Percentiles rank a stretch among this genome's conserved stretches.
These are phyloP conservation scores for Hyphodiscus hymeniophilus DNA, from an alignment of 495 filamentous ascomycete genomes.

Conservation along the genomic window DNA sequence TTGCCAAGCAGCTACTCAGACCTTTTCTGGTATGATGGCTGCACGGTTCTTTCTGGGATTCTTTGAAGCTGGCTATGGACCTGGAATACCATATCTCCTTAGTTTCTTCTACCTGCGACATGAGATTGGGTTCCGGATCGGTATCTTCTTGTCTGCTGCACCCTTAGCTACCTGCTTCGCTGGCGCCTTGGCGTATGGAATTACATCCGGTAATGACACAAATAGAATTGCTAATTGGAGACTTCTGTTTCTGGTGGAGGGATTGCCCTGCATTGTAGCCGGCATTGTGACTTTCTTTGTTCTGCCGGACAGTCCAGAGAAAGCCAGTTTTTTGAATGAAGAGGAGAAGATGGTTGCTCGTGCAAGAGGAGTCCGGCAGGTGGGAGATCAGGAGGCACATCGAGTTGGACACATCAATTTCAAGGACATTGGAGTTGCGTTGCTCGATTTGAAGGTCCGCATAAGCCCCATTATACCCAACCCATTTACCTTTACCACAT, in stretches of 20 bases:
- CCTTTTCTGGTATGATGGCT: slow-evolving; percentile 58
- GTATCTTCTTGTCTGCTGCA: slow-evolving; percentile 68
- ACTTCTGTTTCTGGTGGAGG: slow-evolving; percentile 77
- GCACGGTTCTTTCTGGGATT: slow-evolving; percentile 59
- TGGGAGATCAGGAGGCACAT: slow-evolving; percentile 39
- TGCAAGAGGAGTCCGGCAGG: slow-evolving; percentile 52
- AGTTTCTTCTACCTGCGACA: slow-evolving; percentile 78
- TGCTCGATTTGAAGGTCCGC: slow-evolving; percentile 53
- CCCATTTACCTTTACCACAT: neutral
- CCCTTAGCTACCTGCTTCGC: slow-evolving; percentile 80
- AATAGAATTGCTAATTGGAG: slow-evolving; percentile 62
- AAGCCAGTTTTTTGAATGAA: slow-evolving; percentile 59
- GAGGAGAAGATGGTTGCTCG: slow-evolving; percentile 65
- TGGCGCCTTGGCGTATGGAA: slow-evolving; percentile 74
- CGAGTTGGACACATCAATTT: slow-evolving; percentile 45
- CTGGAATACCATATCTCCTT: slow-evolving; percentile 64
- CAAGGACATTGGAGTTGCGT: slow-evolving; percentile 48
- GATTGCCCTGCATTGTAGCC: slow-evolving; percentile 61
- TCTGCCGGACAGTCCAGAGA: slow-evolving; percentile 63
- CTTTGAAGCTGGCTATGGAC: slow-evolving; percentile 62
- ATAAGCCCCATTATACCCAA: slow-evolving; percentile 8
- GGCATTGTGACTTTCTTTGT: slow-evolving; percentile 57
- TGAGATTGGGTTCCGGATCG: slow-evolving; percentile 69
- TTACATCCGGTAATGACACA: slow-evolving; percentile 57
- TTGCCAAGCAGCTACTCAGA: slow-evolving; percentile 51